Conservation (phyloP, 108 stramenopile species). For the Asterionellopsis glacialis region DNA sequence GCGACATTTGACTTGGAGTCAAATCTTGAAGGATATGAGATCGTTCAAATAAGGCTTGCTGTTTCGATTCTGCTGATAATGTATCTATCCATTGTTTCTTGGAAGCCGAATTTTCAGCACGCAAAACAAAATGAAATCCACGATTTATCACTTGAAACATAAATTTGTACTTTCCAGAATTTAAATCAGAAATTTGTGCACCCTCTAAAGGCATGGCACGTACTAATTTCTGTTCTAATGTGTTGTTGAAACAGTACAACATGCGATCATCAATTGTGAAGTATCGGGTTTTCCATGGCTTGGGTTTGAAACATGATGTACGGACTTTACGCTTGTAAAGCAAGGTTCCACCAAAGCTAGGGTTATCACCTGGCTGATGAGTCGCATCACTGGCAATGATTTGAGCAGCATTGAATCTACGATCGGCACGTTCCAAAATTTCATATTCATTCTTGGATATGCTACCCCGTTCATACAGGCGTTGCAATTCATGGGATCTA, state of each 20-base stretch:
- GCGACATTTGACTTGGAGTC: conserved; percentile 65
- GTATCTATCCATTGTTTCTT: conserved; percentile 63
- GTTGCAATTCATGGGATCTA: conserved; percentile 68
- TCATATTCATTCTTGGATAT: conserved; percentile 81
- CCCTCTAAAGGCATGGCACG: conserved; percentile 89
- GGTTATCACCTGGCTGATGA: conserved; percentile 26
- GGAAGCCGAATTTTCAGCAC: conserved; percentile 60
- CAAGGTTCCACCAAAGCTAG: conserved; percentile 62
- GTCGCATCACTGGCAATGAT: conserved; percentile 49
- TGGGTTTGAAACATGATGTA: conserved; percentile 61
- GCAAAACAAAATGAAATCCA: conserved; percentile 70
- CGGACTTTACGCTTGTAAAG: conserved; percentile 76
- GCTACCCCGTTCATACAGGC: conserved; percentile 88
- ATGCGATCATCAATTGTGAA: conserved; percentile 92
- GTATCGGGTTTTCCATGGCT: conserved; percentile 88
- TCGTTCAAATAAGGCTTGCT: conserved; percentile 61
- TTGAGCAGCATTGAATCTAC: conserved; percentile 87
- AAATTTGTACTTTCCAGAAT: conserved; percentile 48
- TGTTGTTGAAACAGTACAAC: conserved; percentile 86
- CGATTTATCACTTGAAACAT: conserved; percentile 70
- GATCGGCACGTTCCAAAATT: conserved; percentile 86
- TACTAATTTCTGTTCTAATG: conserved; percentile 40
- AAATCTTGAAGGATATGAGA: conserved; percentile 34
- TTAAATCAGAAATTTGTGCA: conserved; percentile 46
- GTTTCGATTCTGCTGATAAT: conserved; percentile 60